A percentile compares a stretch with the other conserved stretches of the same genome.
Conservation (phyloP, 257 asterid genomes). For the Ocimum tenuiflorum region DNA sequence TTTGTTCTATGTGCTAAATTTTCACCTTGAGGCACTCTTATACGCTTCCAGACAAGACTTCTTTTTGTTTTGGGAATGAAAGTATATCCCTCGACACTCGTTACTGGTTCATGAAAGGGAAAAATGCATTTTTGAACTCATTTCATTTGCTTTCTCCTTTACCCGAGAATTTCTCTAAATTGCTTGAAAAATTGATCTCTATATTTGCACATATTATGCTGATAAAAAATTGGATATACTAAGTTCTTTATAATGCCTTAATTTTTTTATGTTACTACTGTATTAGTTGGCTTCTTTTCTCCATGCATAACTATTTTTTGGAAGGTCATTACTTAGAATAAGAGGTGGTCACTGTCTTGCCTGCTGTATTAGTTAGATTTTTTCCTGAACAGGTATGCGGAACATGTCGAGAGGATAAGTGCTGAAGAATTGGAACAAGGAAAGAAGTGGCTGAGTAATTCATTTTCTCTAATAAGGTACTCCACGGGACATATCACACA, state of each 20-base stretch:
- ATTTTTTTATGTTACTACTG: neutral
- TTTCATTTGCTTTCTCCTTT: neutral
- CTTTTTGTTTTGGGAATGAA: no score
- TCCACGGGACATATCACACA: neutral
- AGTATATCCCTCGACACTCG: no score
- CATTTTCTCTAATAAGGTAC: constrained; percentile 79
- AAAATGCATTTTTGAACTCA: neutral
- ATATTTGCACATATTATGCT: neutral
- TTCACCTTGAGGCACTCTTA: no score
- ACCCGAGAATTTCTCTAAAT: neutral
- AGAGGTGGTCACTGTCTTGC: neutral
- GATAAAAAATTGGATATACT: neutral
- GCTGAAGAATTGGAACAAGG: constrained; percentile 74
- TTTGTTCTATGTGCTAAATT: neutral
- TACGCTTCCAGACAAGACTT: no score
- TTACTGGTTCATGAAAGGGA: no score
- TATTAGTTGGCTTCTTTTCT: neutral
- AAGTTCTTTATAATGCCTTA: no score
- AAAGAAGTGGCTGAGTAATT: constrained; percentile 82
- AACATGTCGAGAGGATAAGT: constrained; percentile 57
- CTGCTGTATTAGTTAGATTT: neutral
- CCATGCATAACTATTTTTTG: neutral
- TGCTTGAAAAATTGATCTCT: neutral
- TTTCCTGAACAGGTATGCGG: constrained; percentile 56
- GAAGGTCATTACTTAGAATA: neutral